Evolutionary conservation across 345 rosid genomes (phyloP).

Genomic region (Carallia pectinifolia): DNA sequence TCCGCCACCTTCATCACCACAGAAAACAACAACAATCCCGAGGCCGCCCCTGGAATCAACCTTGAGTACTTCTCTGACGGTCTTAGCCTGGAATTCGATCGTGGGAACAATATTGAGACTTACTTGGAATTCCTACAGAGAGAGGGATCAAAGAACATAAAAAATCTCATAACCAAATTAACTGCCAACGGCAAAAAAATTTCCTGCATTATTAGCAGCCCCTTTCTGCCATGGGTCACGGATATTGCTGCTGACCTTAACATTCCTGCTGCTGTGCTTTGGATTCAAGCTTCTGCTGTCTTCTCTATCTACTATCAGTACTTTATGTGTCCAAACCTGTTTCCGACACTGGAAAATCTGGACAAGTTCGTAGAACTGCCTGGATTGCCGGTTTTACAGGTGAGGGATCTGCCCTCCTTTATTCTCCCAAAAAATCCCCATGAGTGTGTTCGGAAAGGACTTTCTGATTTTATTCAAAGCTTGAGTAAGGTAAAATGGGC

Average conservation of each 20-base stretch:
- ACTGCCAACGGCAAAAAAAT: slow-evolving; percentile 5
- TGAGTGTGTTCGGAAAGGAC: not conserved
- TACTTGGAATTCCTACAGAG: slow-evolving; percentile 24
- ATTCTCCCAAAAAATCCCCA: slow-evolving; percentile 29
- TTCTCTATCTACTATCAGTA: slow-evolving; percentile 47
- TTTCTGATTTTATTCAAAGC: slow-evolving; percentile 22
- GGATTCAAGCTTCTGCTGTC: slow-evolving; percentile 55
- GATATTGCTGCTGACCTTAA: slow-evolving; percentile 34
- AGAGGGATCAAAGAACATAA: slow-evolving; percentile 35
- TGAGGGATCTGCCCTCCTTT: slow-evolving; percentile 49
- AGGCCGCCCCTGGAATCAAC: slow-evolving; percentile 11
- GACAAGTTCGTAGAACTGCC: slow-evolving; percentile 32
- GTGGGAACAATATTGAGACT: slow-evolving; percentile 6
- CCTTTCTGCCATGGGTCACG: slow-evolving; percentile 56
- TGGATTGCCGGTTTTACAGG: slow-evolving; percentile 37
- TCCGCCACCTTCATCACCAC: not conserved
- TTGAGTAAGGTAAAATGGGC: slow-evolving; percentile 50
- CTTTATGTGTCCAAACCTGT: slow-evolving; percentile 25
- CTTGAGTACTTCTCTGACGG: slow-evolving; percentile 53
- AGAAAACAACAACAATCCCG: slow-evolving; percentile 7
- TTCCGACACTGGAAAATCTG: slow-evolving; percentile 33
- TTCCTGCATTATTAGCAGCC: slow-evolving; percentile 37
- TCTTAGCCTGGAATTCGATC: slow-evolving; percentile 39
- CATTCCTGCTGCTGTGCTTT: slow-evolving; percentile 51
- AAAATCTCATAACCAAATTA: slow-evolving; percentile 31